Conservation (phyloP, 805 yeast genomes). For the Millerozyma acaciae region DNA sequence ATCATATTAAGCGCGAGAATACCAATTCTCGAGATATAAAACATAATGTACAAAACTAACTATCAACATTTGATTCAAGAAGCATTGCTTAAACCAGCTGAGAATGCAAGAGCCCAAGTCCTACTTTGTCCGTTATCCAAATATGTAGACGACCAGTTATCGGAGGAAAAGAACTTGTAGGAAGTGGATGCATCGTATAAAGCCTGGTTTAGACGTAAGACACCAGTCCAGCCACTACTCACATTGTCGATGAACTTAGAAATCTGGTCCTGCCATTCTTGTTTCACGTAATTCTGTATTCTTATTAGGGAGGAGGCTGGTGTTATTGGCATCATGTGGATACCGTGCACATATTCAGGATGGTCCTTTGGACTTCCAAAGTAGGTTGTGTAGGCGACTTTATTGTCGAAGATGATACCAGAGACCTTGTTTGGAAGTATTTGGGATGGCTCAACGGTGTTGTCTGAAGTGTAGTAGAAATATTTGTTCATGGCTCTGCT, state of each 20-base stretch:
- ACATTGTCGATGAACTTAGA: conserved; percentile 42
- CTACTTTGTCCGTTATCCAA: conserved; percentile 61
- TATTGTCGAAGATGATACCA: conserved; percentile 71
- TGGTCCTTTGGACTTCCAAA: conserved; percentile 46
- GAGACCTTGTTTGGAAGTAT: conserved; percentile 61
- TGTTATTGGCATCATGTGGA: conserved; percentile 72
- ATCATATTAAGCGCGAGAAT: too few relatives aligned
- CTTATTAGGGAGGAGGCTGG: conserved; percentile 64
- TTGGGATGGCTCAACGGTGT: conserved; percentile 49
- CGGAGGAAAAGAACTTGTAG: conserved; percentile 51
- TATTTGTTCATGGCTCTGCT: conserved; percentile 50
- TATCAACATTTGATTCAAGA: conserved; percentile 5
- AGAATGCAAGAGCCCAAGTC: conserved; percentile 59
- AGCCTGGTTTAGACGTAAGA: conserved; percentile 73
- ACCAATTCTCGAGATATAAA: too few relatives aligned
- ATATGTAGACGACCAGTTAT: conserved; percentile 24
- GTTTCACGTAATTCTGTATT: conserved; percentile 47
- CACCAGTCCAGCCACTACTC: conserved; percentile 67
- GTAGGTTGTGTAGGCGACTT: conserved; percentile 67
- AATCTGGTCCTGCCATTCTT: conserved; percentile 60
- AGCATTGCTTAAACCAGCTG: conserved; percentile 44
- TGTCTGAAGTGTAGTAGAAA: conserved; percentile 49
- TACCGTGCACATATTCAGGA: conserved; percentile 68
- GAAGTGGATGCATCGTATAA: conserved; percentile 63
- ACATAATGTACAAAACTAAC: not conserved